phyloP scores from a whole-genome alignment of 148 eudicot genomes.

The Rhododendron vialii region DNA sequence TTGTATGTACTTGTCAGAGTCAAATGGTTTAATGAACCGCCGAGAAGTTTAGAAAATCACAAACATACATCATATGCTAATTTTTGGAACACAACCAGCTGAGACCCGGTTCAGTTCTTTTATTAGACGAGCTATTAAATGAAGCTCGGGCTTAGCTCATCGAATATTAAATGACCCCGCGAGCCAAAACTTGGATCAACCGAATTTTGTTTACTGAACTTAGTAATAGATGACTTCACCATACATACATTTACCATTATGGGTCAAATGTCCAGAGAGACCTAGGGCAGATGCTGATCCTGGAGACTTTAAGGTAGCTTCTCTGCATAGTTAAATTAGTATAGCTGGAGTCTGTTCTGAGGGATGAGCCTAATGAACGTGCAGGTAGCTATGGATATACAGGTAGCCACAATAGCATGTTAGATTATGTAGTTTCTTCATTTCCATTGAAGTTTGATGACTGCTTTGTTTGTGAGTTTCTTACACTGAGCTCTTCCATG shows the following conservation, averaged over 20 bases:
- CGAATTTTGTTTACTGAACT: background rate
- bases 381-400: background rate
- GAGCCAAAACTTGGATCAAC: background rate
- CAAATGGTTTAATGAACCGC: background rate
- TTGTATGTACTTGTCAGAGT: background rate
- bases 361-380: background rate
- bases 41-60: background rate
- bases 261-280: background rate
- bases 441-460: slow-evolving; percentile 6
- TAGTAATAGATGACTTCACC: background rate
- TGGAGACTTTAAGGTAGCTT: background rate
- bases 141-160: background rate
- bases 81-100: background rate
- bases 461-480: background rate
- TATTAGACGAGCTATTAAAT: background rate
- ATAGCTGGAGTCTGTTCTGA: background rate
- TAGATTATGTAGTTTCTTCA: background rate
- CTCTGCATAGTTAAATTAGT: background rate
- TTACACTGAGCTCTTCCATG: background rate
- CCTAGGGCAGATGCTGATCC: background rate
- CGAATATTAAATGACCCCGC: background rate
- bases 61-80: background rate
- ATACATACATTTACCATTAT: background rate
- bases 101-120: background rate
- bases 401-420: background rate